Evolutionary conservation across 2,329 filamentous ascomycete species (phyloP).

Genomic region (Mollisia scopiformis): DNA sequence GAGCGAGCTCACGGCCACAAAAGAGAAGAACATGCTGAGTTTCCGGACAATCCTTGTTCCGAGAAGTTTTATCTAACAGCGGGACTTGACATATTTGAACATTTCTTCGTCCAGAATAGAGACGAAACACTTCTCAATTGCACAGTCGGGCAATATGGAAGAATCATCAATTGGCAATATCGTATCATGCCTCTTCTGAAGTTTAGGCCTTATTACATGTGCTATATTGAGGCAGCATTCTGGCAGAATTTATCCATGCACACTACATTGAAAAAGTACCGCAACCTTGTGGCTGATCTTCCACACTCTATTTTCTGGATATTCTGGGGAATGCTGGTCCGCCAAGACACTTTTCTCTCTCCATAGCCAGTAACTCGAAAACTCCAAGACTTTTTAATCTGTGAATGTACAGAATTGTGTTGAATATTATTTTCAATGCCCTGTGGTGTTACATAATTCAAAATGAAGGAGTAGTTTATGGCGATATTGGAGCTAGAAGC

Average conservation of each 20-base stretch:
- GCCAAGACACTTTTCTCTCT: neutral
- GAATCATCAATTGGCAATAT: neutral
- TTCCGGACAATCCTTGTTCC: neutral
- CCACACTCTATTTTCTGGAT: neutral
- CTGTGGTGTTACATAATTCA: neutral
- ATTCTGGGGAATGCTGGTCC: constrained; percentile 8
- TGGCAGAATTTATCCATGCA: constrained; percentile 7
- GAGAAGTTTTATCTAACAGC: neutral
- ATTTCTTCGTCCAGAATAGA: neutral
- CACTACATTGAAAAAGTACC: neutral
- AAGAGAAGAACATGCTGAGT: neutral
- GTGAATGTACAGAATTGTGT: neutral
- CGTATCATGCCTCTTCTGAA: neutral
- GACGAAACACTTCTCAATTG: neutral
- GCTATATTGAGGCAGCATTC: constrained; percentile 2
- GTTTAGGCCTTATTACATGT: constrained; percentile 2
- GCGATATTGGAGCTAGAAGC: neutral
- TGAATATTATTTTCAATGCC: neutral
- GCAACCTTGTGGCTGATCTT: constrained; percentile 9
- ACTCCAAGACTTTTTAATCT: neutral
- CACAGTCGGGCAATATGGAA: neutral
- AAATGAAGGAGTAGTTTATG: neutral
- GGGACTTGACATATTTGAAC: neutral
- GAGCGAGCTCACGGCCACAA: neutral
- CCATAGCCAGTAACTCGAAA: neutral